These are phyloP conservation scores for Fusarium austroafricanum DNA, from an alignment of 2,329 filamentous ascomycete genomes.

Conservation along the genomic window DNA sequence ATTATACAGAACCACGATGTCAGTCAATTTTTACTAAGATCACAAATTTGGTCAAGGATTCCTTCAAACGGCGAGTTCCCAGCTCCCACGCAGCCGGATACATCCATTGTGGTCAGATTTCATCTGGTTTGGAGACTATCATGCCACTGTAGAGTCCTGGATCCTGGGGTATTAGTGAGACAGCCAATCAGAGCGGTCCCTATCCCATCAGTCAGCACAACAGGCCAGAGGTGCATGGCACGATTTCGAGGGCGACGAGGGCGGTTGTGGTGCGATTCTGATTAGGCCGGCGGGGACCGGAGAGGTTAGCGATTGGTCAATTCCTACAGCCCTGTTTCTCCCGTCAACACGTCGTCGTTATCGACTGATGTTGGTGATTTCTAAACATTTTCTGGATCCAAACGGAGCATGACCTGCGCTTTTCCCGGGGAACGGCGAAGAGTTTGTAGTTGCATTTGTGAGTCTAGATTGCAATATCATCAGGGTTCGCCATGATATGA, in stretches of 20 bases:
- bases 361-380: conserved; percentile 38
- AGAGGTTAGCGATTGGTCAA: conserved; percentile 40
- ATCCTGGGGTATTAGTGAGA: conserved; percentile 30
- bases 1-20: conserved; percentile 43
- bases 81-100: conserved; percentile 35
- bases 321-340: conserved; percentile 40
- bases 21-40: conserved; percentile 24
- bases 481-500: conserved; percentile 36
- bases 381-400: conserved; percentile 18
- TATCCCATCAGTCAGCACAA: conserved; percentile 40
- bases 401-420: conserved; percentile 18
- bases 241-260: conserved; percentile 39
- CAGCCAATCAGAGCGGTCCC: conserved; percentile 27
- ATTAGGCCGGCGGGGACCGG: conserved; percentile 44
- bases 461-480: conserved; percentile 8
- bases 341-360: conserved; percentile 37
- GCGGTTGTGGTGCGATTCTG: conserved; percentile 44
- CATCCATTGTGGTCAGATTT: conserved; percentile 47
- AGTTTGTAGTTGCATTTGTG: conserved; percentile 6
- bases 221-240: conserved; percentile 38
- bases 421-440: conserved; percentile 29
- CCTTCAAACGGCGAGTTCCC: conserved; percentile 44
- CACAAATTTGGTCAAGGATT: conserved; percentile 30
- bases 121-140: conserved; percentile 41
- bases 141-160: conserved; percentile 38